A percentile compares a stretch with the other conserved stretches of the same genome.
Conservation (phyloP, 352 stramenopile genomes). For the Pythium insidiosum region DNA sequence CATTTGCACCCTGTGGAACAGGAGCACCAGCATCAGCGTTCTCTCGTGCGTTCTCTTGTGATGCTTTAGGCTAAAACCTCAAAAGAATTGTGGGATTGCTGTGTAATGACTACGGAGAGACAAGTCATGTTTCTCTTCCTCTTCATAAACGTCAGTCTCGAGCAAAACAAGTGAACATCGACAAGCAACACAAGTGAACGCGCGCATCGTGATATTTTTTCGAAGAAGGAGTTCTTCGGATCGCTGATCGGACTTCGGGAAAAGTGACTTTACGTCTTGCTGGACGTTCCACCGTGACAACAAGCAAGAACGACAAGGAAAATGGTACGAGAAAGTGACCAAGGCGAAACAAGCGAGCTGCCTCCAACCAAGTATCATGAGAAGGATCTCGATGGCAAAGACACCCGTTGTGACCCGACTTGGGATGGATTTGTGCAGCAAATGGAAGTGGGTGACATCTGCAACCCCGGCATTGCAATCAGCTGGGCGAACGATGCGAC, state of each 20-base stretch:
- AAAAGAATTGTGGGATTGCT: no score
- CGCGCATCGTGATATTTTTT: conserved; percentile 9
- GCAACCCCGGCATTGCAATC: conserved; percentile 8
- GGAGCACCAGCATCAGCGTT: conserved; percentile 12
- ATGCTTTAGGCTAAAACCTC: no score
- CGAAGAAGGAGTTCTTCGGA: conserved; percentile 12
- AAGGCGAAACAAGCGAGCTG: conserved; percentile 1
- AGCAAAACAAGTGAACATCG: no score
- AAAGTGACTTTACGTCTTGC: conserved; percentile 15
- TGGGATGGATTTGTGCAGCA: conserved; percentile 9
- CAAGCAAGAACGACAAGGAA: conserved; percentile 10
- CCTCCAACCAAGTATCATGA: conserved; percentile 6
- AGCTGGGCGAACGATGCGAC: conserved; percentile 6
- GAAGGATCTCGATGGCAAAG: conserved; percentile 5
- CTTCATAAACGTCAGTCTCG: no score
- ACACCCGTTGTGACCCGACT: conserved; percentile 3
- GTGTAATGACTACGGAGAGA: no score
- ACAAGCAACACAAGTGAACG: conserved; percentile 11
- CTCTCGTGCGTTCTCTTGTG: no score
- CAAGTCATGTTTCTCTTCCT: no score
- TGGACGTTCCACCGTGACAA: conserved; percentile 11
- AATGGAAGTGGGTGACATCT: conserved; percentile 7
- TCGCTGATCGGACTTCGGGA: conserved; percentile 13
- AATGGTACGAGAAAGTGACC: conserved; percentile 8
- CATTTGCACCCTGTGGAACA: conserved; percentile 8